Base-by-base conservation (phyloP, 2,329 filamentous ascomycete species). In the Clarireedia sp. region DNA sequence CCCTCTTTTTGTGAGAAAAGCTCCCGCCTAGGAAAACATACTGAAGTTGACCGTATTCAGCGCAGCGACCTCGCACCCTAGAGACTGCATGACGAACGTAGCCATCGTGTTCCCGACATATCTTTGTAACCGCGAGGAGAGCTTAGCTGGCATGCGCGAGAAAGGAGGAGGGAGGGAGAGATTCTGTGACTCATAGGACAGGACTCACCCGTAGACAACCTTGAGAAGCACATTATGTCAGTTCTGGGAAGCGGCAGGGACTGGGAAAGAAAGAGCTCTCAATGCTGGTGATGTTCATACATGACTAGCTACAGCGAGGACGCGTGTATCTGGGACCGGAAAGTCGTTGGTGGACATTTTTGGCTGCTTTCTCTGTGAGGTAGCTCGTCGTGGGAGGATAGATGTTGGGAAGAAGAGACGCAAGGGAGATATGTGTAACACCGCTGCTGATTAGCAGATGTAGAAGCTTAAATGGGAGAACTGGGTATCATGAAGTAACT, bases 101-200 rank as follows among this genome's bases (percentile, higher is more conserved):
- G 91, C 91, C 78, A 99, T 96, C 67, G 92, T 96, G 71, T 99
- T 99, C 51, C 94, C 94, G 63, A 99, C 94, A 79, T 96, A 92
- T 69, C 94, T 96, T 70, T 41, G 10, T 45, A 5, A 40, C 23
- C 21, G 19, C 43, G 17, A 33, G 29, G 12, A 33, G 29, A 33
- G 12, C 55, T 66, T 60, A 64, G 60, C 56, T 51, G 48, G 33
- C 19, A 29, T 48, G 44, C 24, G 37, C 26, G 26, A 23, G 43
- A 26, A 16, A 3, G 5, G 24, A 2, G 38, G 19, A 44, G 3
- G 3, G 24, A 2, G 38, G 19, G 24, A 50, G 26, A 44, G 21
- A 44, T 8, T 44, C 43, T 50, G 44, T 54, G 46, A 55, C 52
- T 55, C 46, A 48, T 24, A 54, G 43, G 40, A 77, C 82, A 54